Conservation (phyloP, 2,329 filamentous ascomycete species). For the Fusarium pseudonygamai region DNA sequence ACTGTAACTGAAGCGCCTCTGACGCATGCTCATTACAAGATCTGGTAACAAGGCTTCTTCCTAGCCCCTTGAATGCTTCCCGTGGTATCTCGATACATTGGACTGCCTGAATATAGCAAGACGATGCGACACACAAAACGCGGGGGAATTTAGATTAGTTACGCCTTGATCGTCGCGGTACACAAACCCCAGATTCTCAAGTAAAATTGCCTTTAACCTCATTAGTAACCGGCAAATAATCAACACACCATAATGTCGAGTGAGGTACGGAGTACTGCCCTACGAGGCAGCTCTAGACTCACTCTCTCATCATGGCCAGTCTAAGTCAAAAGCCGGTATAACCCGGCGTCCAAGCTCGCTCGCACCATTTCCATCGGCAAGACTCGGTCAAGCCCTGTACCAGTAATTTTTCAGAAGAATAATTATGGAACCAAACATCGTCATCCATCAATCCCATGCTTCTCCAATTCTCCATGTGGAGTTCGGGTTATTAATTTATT, state of each 20-base stretch:
- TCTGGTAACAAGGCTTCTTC: background rate
- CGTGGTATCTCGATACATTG: background rate
- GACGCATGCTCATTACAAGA: background rate
- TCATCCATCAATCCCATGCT: constrained; percentile 1
- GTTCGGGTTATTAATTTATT: background rate
- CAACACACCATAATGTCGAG: background rate
- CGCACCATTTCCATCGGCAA: constrained; percentile 15
- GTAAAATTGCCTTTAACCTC: background rate
- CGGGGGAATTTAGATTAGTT: background rate
- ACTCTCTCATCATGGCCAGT: background rate
- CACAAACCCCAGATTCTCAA: background rate
- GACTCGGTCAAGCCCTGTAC: constrained; percentile 6
- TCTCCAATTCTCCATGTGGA: constrained; percentile 8
- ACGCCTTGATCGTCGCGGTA: background rate
- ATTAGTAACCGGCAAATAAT: background rate
- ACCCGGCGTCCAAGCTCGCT: background rate
- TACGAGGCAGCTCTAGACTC: background rate
- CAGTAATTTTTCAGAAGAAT: background rate
- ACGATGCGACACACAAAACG: background rate
- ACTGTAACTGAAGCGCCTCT: constrained; percentile 7
- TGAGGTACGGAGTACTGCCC: background rate
- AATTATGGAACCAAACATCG: background rate
- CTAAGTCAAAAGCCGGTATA: background rate
- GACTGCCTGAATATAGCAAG: background rate
- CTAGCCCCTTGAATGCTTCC: background rate